phyloP scores from a whole-genome alignment of 192 early-diverging fungal species.

The Linnemannia exigua region DNA sequence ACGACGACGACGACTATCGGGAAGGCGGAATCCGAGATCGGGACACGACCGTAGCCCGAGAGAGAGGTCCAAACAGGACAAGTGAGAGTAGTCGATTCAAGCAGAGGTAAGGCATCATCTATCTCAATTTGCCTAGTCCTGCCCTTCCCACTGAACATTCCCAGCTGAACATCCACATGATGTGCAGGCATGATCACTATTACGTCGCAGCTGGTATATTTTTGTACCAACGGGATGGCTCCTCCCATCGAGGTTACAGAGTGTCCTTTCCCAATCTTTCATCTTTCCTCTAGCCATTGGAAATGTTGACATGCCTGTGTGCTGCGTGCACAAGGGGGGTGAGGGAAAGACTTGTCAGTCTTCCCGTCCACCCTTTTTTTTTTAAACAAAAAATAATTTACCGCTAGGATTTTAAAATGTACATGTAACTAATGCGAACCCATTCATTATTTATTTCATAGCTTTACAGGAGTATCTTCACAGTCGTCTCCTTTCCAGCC shows the following conservation, averaged over 20 bases:
- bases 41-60: slow-evolving; percentile 13
- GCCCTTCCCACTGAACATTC: not conserved
- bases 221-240: slow-evolving; percentile 5
- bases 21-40: slow-evolving; percentile 36
- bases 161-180: slow-evolving; percentile 7
- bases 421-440: not conserved
- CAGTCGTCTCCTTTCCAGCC: slow-evolving; percentile 15
- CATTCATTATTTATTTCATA: not conserved
- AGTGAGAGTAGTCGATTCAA: slow-evolving; percentile 26
- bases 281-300: not conserved
- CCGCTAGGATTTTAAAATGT: not conserved
- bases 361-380: slow-evolving; percentile 1
- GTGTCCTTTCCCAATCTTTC: not conserved
- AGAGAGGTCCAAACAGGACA: slow-evolving; percentile 15
- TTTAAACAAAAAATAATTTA: slow-evolving; percentile 17
- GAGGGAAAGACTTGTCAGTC: not conserved
- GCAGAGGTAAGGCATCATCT: slow-evolving; percentile 31
- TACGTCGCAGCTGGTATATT: not conserved
- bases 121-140: not conserved
- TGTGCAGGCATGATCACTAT: slow-evolving; percentile 6
- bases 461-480: not conserved
- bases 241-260: not conserved
- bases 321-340: not conserved
- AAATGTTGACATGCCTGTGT: not conserved
- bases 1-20: slow-evolving; percentile 15